phyloP scores from a whole-genome alignment of 2,329 filamentous ascomycete species.

The Trichoderma harzianum region DNA sequence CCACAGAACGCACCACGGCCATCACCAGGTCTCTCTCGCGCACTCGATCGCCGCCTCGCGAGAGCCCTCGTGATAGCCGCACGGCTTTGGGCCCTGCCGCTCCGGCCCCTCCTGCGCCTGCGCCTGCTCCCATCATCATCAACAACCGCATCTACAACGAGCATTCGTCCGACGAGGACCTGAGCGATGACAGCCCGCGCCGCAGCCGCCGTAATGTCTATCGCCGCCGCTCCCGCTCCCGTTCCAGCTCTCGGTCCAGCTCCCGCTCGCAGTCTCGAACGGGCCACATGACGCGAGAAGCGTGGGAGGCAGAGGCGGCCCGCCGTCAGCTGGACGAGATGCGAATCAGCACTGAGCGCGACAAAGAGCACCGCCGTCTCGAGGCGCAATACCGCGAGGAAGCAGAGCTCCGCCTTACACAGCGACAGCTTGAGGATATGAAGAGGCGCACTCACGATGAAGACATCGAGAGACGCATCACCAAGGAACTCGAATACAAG shows the following conservation, averaged over 20 bases:
- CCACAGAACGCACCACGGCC: slow-evolving; percentile 43
- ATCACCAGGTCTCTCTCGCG: slow-evolving; percentile 39
- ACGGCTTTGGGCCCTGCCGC: not conserved
- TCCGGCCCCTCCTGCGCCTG: slow-evolving; percentile 23
- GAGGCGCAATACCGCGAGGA: slow-evolving; percentile 44
- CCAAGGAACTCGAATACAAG: slow-evolving; percentile 49
- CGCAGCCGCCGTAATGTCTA: slow-evolving; percentile 25
- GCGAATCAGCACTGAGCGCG: slow-evolving; percentile 40
- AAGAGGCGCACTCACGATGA: slow-evolving; percentile 44
- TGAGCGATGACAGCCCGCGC: slow-evolving; percentile 31
- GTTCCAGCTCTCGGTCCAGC: slow-evolving; percentile 26
- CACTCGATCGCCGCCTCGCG: slow-evolving; percentile 40
- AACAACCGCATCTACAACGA: slow-evolving; percentile 55
- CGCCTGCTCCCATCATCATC: slow-evolving; percentile 46
- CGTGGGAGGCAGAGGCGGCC: slow-evolving; percentile 39
- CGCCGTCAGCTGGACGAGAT: slow-evolving; percentile 45
- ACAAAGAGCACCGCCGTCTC: slow-evolving; percentile 33
- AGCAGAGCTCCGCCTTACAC: slow-evolving; percentile 49
- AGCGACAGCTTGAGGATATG: slow-evolving; percentile 47
- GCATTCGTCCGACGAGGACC: slow-evolving; percentile 43
- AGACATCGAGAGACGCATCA: slow-evolving; percentile 50
- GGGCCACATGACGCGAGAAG: slow-evolving; percentile 41
- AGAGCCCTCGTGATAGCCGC: slow-evolving; percentile 41
- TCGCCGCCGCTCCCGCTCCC: slow-evolving; percentile 25
- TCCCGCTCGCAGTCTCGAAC: slow-evolving; percentile 34